These are phyloP conservation scores for Suillus plorans DNA, from an alignment of 768 basidiomycete species.

Conservation along the genomic window DNA sequence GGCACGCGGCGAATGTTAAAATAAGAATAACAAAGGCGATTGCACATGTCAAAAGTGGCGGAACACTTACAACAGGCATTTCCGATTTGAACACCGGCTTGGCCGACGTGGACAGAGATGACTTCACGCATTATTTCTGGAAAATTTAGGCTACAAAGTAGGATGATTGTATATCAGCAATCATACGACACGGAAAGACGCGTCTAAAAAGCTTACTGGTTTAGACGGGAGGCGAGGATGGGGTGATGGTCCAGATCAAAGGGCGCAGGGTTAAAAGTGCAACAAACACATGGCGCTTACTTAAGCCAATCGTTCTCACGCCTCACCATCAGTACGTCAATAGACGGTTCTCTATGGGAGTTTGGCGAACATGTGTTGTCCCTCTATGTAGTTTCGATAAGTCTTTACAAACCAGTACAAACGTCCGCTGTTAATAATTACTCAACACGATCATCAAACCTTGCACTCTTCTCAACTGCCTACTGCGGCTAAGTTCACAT, in stretches of 20 bases:
- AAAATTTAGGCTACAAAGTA: conserved; percentile 10
- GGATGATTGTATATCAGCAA: conserved; percentile 2
- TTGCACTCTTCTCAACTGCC: neutral
- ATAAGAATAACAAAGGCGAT: conserved; percentile 2
- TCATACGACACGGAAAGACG: conserved; percentile 26
- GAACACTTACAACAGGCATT: conserved; percentile 93
- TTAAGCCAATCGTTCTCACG: conserved; percentile 28
- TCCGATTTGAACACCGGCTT: conserved; percentile 97
- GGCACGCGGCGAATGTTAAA: conserved; percentile 1
- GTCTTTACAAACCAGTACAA: neutral
- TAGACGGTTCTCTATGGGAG: neutral
- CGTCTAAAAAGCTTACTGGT: conserved; percentile 29
- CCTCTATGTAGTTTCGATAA: neutral
- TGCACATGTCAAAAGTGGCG: conserved; percentile 1
- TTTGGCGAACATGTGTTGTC: neutral
- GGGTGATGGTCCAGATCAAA: conserved; percentile 25
- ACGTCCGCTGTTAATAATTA: neutral
- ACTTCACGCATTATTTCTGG: conserved; percentile 81
- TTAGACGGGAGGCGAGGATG: conserved; percentile 26
- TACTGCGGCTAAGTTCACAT: neutral
- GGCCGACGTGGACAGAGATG: conserved; percentile 97
- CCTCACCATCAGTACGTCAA: conserved; percentile 8
- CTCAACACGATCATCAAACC: neutral
- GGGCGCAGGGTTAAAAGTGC: conserved; percentile 43
- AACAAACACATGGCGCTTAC: conserved; percentile 34